Base-by-base conservation (phyloP, 768 basidiomycete genomes). In the Dictyophora rubrovolvata region DNA sequence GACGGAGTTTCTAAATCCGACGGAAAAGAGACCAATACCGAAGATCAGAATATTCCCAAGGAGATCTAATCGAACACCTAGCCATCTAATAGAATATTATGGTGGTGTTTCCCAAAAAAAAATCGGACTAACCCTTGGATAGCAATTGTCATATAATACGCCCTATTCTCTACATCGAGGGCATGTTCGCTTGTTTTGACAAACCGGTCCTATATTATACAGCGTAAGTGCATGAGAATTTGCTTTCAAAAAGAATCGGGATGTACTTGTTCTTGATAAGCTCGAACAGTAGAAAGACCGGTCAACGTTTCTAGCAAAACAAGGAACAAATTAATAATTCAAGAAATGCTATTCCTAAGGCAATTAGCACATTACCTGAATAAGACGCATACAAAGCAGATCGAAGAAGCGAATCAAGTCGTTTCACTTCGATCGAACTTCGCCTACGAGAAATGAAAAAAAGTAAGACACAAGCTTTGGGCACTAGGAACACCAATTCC, bases 21-120 rank as follows among this genome's bases (percentile, higher is more conserved):
- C 80, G 1, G 83, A 85, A 66, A 89, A 87, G 14, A 89, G 68
- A 1, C 74, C 82, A 49, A 91, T 86, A 1, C 85, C 84, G 18
- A 89, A 73, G 22, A 89, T 75, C 12, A 89, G 70, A n/a, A 82
- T 60, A 64, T 86, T 85, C 1, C 80, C 84, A 22, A 86, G 79
- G 22, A 86, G 69, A 61, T 88, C 86, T 1, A 89, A 74, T 14
- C 86, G 74, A 8, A 85, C 67, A 2, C 76, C 75, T 1, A 87
- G 72, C 84, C 84, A 87, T 50, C 57, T 59, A 67, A 63, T 49
- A 20, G n/a, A 60, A 50, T 14, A 57, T 56, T 10, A 56, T 51
- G 35, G 58, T 50, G 51, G 60, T 12, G 0, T 67, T 66, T 34
- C 23, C 17, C 20, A 11, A 20, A 42, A 8, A 7, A 17, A 1